Percentiles rank a stretch among this genome's conserved stretches.
Conservation (phyloP, 2,329 filamentous ascomycete genomes). For the Drechslerella coelobrocha region DNA sequence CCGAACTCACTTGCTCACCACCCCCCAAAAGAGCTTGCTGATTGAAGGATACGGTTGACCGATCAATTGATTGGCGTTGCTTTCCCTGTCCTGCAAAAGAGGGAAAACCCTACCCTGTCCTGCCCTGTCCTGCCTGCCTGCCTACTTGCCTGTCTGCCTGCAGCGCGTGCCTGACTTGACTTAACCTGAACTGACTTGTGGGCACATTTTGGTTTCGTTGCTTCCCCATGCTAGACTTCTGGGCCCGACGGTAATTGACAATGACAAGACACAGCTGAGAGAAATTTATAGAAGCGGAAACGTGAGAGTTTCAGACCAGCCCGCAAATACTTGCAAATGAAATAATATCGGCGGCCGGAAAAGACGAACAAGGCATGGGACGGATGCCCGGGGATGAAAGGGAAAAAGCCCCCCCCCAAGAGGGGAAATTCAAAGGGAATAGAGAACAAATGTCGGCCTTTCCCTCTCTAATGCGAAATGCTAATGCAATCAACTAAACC, state of each 20-base stretch:
- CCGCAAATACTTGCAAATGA: slow-evolving; percentile 1
- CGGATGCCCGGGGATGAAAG: slow-evolving; percentile 1
- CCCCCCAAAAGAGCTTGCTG: slow-evolving; percentile 5
- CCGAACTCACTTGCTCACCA: too few species aligned
- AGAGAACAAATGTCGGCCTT: background rate
- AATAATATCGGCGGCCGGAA: slow-evolving; percentile 43
- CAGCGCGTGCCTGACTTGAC: slow-evolving; percentile 14
- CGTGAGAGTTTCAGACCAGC: slow-evolving; percentile 49
- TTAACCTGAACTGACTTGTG: background rate
- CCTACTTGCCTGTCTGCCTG: slow-evolving; percentile 9
- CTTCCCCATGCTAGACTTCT: slow-evolving; percentile 45
- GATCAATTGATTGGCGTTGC: background rate
- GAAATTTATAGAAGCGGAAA: slow-evolving; percentile 48
- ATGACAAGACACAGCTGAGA: slow-evolving; percentile 28
- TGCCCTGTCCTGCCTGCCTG: slow-evolving; percentile 1
- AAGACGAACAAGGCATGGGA: slow-evolving; percentile 39
- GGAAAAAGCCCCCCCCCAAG: background rate
- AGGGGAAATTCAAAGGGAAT: background rate
- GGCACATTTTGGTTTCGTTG: slow-evolving; percentile 13
- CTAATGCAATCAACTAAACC: slow-evolving; percentile 7
- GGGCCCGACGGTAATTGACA: slow-evolving; percentile 9
- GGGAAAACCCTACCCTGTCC: background rate
- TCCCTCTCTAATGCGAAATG: background rate
- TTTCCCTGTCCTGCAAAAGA: background rate
- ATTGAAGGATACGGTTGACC: slow-evolving; percentile 1